Percentiles rank a stretch among this genome's conserved stretches.
Evolutionary conservation across 2,329 filamentous ascomycete species (phyloP).

Genomic region (Cytospora chrysosperma): DNA sequence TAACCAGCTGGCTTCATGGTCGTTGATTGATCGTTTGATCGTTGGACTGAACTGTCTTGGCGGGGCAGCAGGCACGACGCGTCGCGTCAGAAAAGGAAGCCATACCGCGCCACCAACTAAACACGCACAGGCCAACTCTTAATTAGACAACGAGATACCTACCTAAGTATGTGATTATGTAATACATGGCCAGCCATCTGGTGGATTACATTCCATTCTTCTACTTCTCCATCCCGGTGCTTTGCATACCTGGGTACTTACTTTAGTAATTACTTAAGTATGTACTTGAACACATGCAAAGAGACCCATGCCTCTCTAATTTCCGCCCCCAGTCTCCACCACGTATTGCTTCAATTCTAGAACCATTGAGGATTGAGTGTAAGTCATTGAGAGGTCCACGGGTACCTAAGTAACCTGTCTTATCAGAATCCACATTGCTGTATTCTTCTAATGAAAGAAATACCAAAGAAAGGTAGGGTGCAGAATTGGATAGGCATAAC

Average conservation of each 20-base stretch:
- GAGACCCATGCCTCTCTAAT: too few species aligned
- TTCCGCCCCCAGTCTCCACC: background rate
- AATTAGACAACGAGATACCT: background rate
- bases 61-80: conserved; percentile 13
- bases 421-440: too few species aligned
- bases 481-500: too few species aligned
- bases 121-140: conserved; percentile 8
- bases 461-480: too few species aligned
- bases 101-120: background rate
- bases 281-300: background rate
- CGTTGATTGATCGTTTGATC: too few species aligned
- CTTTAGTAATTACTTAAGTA: too few species aligned
- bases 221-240: too few species aligned
- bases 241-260: too few species aligned
- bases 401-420: background rate
- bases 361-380: background rate
- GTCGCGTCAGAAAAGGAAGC: background rate
- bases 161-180: background rate
- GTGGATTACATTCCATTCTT: background rate
- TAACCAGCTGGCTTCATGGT: background rate
- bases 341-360: background rate
- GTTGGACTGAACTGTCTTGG: conserved; percentile 6
- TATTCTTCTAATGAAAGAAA: too few species aligned
- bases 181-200: background rate
- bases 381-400: background rate